A percentile compares a stretch with the other conserved stretches of the same genome.
phyloP scores from a whole-genome alignment of 345 rosid genomes.

The Limnanthes douglasii region DNA sequence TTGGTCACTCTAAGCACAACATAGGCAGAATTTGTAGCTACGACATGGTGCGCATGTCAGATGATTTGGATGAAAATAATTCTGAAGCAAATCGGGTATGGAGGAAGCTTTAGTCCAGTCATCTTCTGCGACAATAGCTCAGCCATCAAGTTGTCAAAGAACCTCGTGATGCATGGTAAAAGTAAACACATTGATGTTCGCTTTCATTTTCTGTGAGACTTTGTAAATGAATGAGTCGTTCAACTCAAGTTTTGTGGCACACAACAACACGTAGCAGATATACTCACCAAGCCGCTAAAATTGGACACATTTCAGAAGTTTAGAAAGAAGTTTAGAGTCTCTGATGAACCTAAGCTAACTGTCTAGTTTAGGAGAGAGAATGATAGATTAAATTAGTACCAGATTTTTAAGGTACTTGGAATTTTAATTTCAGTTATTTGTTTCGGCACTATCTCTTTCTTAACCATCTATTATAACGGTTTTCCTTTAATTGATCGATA shows the following conservation, averaged over 20 bases:
- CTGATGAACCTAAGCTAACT: no score
- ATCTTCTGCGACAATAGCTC: conserved; percentile 1
- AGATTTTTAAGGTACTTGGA: no score
- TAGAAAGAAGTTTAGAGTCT: no score
- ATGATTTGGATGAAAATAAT: background rate
- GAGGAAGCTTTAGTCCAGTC: background rate
- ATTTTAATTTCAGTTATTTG: no score
- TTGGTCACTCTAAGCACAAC: background rate
- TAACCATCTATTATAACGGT: no score
- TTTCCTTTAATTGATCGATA: no score
- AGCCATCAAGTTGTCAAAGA: background rate
- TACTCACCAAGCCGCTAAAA: background rate
- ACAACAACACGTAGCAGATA: background rate
- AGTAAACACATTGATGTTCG: conserved; percentile 6
- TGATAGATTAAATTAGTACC: no score
- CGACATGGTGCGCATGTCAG: background rate
- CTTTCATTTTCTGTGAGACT: background rate
- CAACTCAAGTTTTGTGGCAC: background rate
- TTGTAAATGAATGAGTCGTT: background rate
- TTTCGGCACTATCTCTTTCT: no score
- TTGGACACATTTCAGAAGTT: background rate
- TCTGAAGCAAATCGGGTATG: background rate
- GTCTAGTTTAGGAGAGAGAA: no score
- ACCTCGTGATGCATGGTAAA: background rate
- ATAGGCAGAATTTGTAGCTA: background rate